Conservation (phyloP, 495 filamentous ascomycete species). For the Darksidea phi region DNA sequence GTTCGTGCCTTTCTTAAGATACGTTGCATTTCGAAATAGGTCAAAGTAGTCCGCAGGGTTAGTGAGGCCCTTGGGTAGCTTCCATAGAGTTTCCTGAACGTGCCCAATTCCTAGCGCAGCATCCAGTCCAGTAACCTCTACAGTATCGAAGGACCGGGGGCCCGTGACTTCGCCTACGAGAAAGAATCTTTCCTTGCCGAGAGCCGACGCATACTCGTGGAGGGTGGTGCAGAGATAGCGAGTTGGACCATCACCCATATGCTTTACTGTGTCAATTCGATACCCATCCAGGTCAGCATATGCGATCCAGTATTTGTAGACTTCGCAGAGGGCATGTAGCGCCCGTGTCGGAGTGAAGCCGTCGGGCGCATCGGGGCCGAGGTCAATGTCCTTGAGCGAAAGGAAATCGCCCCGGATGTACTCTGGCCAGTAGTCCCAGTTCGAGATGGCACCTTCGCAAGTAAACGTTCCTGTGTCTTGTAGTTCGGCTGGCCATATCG, state of each 20-base stretch:
- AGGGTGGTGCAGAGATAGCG: constrained; percentile 31
- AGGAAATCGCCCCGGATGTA: constrained; percentile 35
- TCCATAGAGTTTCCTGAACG: constrained; percentile 33
- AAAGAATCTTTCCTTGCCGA: constrained; percentile 37
- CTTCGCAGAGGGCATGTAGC: constrained; percentile 21
- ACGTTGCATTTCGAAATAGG: constrained; percentile 32
- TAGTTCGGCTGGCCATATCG: constrained; percentile 35
- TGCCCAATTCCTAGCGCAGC: constrained; percentile 35
- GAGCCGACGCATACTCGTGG: constrained; percentile 29
- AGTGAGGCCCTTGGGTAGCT: constrained; percentile 22
- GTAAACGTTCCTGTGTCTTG: constrained; percentile 19
- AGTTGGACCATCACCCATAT: constrained; percentile 38
- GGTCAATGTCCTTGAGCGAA: constrained; percentile 32
- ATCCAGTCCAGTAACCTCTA: constrained; percentile 35
- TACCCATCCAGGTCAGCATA: constrained; percentile 36
- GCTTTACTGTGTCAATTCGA: constrained; percentile 38
- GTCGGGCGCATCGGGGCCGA: constrained; percentile 18
- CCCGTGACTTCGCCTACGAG: constrained; percentile 36
- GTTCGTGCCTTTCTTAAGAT: constrained; percentile 23
- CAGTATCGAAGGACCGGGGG: constrained; percentile 25
- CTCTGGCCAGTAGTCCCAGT: constrained; percentile 33
- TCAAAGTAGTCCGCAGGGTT: constrained; percentile 32
- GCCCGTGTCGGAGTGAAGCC: constrained; percentile 25
- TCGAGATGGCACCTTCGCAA: constrained; percentile 27
- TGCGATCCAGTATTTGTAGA: constrained; percentile 40